Conservation (phyloP, 176 grass and related monocot species). For the Aegilops speltoides region DNA sequence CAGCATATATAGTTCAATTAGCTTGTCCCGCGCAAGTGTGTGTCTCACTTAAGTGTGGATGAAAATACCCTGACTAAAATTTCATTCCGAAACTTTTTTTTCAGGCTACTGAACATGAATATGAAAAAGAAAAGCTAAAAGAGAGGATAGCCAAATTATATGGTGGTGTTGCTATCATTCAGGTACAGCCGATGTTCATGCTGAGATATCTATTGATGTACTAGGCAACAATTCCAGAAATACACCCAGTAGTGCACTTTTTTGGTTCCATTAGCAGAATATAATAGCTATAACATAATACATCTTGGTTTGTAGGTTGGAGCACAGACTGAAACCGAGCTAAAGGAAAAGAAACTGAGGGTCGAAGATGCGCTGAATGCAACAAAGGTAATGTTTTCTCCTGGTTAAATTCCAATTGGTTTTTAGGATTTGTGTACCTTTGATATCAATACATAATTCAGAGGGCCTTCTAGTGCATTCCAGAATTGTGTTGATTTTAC, state of each 20-base stretch:
- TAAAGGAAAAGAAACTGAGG: slow-evolving; percentile 96
- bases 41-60: not conserved
- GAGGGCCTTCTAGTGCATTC: not conserved
- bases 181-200: slow-evolving; percentile 40
- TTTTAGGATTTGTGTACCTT: not conserved
- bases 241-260: not conserved
- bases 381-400: slow-evolving; percentile 60
- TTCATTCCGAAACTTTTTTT: not conserved
- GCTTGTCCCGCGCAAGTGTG: not conserved
- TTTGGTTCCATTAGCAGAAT: slow-evolving; percentile 16
- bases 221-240: not conserved
- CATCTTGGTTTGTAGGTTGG: slow-evolving; percentile 60
- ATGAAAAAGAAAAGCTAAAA: not conserved
- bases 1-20: not conserved
- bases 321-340: slow-evolving; percentile 86
- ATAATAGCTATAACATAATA: not conserved
- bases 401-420: not conserved
- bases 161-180: slow-evolving; percentile 88
- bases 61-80: not conserved
- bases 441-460: not conserved
- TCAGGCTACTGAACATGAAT: not conserved
- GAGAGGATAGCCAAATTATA: not conserved
- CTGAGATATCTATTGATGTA: not conserved
- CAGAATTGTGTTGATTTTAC: no score
- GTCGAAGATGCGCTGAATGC: slow-evolving; percentile 96